Evolutionary conservation across 106 monocot species (phyloP).

Genomic region (Dactylorhiza incarnata): DNA sequence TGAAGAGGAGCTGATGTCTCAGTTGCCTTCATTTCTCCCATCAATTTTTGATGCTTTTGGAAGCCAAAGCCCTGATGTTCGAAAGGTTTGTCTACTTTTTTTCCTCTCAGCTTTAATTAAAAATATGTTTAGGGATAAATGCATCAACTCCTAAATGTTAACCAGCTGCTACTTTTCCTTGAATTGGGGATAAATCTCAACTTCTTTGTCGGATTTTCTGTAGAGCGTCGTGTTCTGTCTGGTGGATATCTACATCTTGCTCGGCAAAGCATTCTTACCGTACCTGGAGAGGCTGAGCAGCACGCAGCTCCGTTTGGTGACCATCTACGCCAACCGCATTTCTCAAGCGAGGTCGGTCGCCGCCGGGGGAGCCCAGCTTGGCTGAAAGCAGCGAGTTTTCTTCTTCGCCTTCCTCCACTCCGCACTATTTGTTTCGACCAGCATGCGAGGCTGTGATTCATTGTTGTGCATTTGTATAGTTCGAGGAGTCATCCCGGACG

Average conservation of each 20-base stretch:
- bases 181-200: background rate
- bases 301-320: conserved; percentile 85
- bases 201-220: background rate
- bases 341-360: conserved; percentile 82
- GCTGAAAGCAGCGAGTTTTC: conserved; percentile 15
- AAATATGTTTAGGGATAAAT: background rate
- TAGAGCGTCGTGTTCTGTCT: conserved; percentile 98
- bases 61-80: conserved; percentile 89
- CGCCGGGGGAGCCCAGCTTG: conserved; percentile 46
- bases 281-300: conserved; percentile 92
- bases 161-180: background rate
- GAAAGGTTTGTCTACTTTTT: conserved; percentile 49
- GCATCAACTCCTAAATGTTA: background rate
- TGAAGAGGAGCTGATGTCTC: conserved; percentile 74
- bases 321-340: conserved; percentile 90
- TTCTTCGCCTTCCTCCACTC: background rate
- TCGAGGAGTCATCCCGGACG: background rate
- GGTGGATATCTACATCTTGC: conserved; percentile 98
- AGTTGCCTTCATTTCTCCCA: conserved; percentile 89
- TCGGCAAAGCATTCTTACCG: conserved; percentile 83
- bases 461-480: conserved; percentile 36
- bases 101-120: background rate
- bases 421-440: conserved; percentile 10
- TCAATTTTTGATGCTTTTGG: conserved; percentile 95
- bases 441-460: conserved; percentile 18